A percentile compares a stretch with the other conserved stretches of the same genome.
phyloP scores from a whole-genome alignment of 257 asterid species.

The Przewalskia tangutica region DNA sequence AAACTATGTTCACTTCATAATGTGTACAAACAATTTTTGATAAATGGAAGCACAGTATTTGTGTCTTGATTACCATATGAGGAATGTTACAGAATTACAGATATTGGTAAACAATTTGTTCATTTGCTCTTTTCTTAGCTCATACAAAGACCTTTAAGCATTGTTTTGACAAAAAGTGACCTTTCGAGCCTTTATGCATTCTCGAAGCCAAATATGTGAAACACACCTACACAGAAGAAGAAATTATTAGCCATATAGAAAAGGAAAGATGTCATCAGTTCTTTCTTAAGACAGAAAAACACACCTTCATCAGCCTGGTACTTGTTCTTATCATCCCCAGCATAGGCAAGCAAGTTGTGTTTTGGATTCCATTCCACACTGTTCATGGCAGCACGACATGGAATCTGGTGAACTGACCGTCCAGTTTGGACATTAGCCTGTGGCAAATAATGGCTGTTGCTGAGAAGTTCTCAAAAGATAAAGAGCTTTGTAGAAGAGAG shows the following conservation, averaged over 20 bases:
- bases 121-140: not conserved
- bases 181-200: constrained; percentile 27
- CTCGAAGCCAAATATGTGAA: constrained; percentile 86
- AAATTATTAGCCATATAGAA: not conserved
- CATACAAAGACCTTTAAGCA: not conserved
- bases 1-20: not conserved
- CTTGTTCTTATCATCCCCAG: constrained; percentile 96
- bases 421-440: constrained; percentile 84
- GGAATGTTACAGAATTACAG: not conserved
- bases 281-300: not conserved
- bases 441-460: not conserved
- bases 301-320: constrained; percentile 90
- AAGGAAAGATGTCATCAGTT: not conserved
- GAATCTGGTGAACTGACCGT: constrained; percentile 78
- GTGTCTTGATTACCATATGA: not conserved
- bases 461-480: no score
- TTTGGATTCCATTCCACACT: constrained; percentile 99
- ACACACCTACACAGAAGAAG: constrained; percentile 45
- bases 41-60: not conserved
- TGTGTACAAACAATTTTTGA: not conserved
- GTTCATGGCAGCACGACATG: constrained; percentile 97
- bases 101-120: not conserved
- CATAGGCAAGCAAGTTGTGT: constrained; percentile 82
- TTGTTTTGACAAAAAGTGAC: not conserved
- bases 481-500: not conserved